Base-by-base conservation (phyloP, 2,329 filamentous ascomycete species). In the Metarhizium rileyi region DNA sequence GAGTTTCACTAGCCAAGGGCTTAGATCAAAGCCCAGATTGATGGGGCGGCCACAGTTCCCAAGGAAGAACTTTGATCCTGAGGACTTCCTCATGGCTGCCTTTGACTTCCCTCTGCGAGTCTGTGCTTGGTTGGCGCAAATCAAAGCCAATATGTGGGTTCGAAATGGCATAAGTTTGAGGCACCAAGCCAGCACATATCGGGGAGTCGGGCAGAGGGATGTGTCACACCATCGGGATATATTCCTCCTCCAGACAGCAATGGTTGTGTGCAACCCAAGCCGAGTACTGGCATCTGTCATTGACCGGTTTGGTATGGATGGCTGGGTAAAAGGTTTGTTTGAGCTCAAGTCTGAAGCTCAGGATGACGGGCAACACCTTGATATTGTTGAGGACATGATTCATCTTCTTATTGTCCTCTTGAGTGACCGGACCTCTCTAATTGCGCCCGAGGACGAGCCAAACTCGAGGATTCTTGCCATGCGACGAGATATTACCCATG, bases 61-160 rank as follows among this genome's bases (percentile, higher is more conserved):
- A 0, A 75, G 75, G 48, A 75, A 76, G 22, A 74, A 80, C 16
- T 77, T 79, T 54, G 72, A 71, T 0, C 70, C 84, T 0, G 87
- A 95, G 59, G 89, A 95, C 63, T 84, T 90, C 60, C 73, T 95
- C 22, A 83, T 95, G 64, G 84, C 87, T 2, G 81, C 90, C 47
- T 95, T 98, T 60, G 93, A 98, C 65, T 95, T 88, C 59, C 91
- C 94, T 1, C 74, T 98, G 4, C 80, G 94, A 47, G 90, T 97
- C 1, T 96, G 90, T 63, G 90, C 89, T 20, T 98, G 93, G 93
- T 74, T 98, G 28, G 87, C 93, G 5, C 94, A 98, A 70, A 97
- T 98, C 82, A 95, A 95, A 66, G 90, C 91, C 18, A 88, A 90
- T 47, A 95, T 97, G 83, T 98, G 94, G 93, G 91, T 98, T 55